Evolutionary conservation across 805 yeast genomes (phyloP), one percentile per base, ranked within the genome.

Genomic region (Saccharomycopsis sp.): DNA sequence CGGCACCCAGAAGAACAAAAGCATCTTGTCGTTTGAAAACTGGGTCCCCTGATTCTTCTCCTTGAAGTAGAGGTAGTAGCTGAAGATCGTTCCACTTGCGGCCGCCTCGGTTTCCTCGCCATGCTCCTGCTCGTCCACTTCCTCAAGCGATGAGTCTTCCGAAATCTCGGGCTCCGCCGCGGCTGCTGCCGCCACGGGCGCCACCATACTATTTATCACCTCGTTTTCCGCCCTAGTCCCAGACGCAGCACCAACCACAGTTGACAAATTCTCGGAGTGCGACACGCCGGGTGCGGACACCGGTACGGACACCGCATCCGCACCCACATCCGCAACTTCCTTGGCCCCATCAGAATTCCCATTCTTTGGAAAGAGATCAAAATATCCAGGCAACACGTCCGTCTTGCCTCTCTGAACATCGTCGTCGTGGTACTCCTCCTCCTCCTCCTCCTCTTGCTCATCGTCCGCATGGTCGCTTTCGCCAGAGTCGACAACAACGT

Each of bases 1-100:
- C 10, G 96, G 96, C 43, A 87, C 61, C 96, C 96, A 88, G 69
- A 88, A 87, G 57, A 88, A 84, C 46, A 85, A 62, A 48, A 88
- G 66, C 84, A 86, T 80, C 54, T 75, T 80, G 60, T 88, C 96
- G 53, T 85, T 81, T 51, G 61, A 63, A 43, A 72, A 62, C 38
- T 65, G 67, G 50, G 64, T 65, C 45, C 65, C 65, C 46, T 66
- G 48, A n/a, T 50, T 45, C 43, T 50, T 55, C 16, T 43, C 48
- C 1, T 21, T 29, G 22, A 46, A 43, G 20, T 46, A 46, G 23
- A 45, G 22, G 23, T 39, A 42, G 27, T 44, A 44, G 17, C 40
- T 59, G 35, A 63, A 58, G 33, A 57, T 53, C 20, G 57, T 59
- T 36, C 64, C 69, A 13, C n/a, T 34, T 13, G 45, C 26, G 7